Evolutionary conservation across 805 yeast genomes (phyloP).

Genomic region (Kuraishia molischiana): DNA sequence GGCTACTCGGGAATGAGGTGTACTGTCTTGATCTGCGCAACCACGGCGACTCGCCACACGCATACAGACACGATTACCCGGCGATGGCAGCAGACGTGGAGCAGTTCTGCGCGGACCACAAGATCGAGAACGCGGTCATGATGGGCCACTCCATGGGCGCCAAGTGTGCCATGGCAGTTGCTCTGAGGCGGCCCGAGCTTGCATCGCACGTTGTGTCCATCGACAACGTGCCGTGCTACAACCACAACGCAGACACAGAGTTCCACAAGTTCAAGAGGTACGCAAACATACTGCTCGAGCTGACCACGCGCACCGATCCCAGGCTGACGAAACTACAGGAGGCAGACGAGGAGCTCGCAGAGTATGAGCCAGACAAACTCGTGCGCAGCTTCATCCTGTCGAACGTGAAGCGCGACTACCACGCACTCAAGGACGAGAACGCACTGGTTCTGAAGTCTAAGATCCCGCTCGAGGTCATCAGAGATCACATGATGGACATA

Average conservation of each 20-base stretch:
- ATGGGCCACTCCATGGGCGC: conserved; percentile 90
- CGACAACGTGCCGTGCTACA: conserved; percentile 81
- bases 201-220: conserved; percentile 53
- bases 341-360: conserved; percentile 49
- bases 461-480: conserved; percentile 60
- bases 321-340: conserved; percentile 31
- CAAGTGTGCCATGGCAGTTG: conserved; percentile 80
- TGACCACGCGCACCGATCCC: conserved; percentile 2
- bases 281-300: conserved; percentile 7
- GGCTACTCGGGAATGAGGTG: conserved; percentile 40
- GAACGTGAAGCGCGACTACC: conserved; percentile 39
- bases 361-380: conserved; percentile 47
- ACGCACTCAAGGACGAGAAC: conserved; percentile 10
- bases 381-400: conserved; percentile 69
- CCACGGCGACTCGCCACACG: conserved; percentile 84
- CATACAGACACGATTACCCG: conserved; percentile 58
- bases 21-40: conserved; percentile 73
- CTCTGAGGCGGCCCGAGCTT: conserved; percentile 53
- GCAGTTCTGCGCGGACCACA: conserved; percentile 38
- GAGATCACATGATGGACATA: conserved; percentile 50
- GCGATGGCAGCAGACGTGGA: conserved; percentile 78
- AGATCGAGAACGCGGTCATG: conserved; percentile 34
- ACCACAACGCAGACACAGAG: conserved; percentile 7
- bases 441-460: conserved; percentile 29
- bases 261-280: conserved; percentile 19